phyloP scores from a whole-genome alignment of 1,284 basidiomycete species.

The Ustilago sp. region DNA sequence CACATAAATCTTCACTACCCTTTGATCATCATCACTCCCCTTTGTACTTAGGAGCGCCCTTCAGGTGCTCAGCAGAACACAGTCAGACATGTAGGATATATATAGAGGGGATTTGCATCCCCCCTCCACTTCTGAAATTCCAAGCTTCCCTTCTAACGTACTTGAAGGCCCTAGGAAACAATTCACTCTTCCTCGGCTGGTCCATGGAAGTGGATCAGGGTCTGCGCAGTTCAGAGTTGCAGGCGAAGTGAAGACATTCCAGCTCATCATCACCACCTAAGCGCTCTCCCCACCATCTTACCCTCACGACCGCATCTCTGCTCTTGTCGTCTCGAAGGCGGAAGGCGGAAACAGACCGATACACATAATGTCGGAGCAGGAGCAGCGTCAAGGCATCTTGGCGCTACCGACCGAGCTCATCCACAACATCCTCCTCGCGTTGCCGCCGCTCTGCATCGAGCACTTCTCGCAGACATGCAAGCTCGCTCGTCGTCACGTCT shows the following conservation, averaged over 20 bases:
- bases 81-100: no score
- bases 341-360: neutral
- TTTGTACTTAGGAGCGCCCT: no score
- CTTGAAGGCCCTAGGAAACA: no score
- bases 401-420: conserved; percentile 43
- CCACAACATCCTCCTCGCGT: conserved; percentile 30
- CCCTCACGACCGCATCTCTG: neutral
- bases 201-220: conserved; percentile 16
- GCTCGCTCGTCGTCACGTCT: conserved; percentile 38
- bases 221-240: conserved; percentile 7
- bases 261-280: neutral
- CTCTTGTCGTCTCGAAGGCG: neutral
- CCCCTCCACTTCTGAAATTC: no score
- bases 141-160: no score
- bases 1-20: no score
- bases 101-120: no score
- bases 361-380: neutral
- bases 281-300: neutral
- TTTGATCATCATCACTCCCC: no score
- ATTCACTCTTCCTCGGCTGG: conserved; percentile 4
- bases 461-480: conserved; percentile 49
- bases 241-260: neutral
- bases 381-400: conserved; percentile 17
- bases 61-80: no score
- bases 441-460: conserved; percentile 44